Evolutionary conservation across 2,329 filamentous ascomycete species (phyloP).

Genomic region (Monilinia vaccinii-corymbosi): DNA sequence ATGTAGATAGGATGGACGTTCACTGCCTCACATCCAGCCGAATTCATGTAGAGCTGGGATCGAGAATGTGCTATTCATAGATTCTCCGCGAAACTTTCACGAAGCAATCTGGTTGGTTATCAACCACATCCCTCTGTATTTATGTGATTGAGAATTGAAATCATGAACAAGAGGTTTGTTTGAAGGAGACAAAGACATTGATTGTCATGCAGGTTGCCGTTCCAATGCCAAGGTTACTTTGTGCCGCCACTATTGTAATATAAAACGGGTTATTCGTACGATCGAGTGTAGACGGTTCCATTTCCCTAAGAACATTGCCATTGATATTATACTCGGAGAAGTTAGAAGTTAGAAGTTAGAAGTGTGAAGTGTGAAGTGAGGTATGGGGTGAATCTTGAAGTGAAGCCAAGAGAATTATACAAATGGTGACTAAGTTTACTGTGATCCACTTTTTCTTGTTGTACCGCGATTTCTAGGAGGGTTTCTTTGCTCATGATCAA

Average conservation of each 20-base stretch:
- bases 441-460: background rate
- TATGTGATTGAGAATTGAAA: background rate
- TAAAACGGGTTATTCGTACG: background rate
- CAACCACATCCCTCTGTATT: background rate
- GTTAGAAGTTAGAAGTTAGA: background rate
- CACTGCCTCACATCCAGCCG: background rate
- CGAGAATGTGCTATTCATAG: background rate
- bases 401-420: background rate
- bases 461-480: background rate
- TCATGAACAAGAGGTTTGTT: background rate
- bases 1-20: slow-evolving; percentile 4
- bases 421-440: background rate
- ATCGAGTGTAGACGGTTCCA: no score
- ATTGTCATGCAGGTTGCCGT: slow-evolving; percentile 15
- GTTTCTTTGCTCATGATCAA: background rate
- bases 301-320: no score
- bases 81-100: background rate
- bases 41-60: background rate
- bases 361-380: background rate
- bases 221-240: background rate
- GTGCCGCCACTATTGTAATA: background rate
- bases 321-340: background rate
- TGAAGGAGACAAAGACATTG: slow-evolving; percentile 12
- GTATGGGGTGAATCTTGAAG: background rate
- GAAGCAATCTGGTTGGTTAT: background rate